Evolutionary conservation across 148 eudicot genomes (phyloP), one percentile per base, ranked within the genome.

Genomic region (Camellia japonica): DNA sequence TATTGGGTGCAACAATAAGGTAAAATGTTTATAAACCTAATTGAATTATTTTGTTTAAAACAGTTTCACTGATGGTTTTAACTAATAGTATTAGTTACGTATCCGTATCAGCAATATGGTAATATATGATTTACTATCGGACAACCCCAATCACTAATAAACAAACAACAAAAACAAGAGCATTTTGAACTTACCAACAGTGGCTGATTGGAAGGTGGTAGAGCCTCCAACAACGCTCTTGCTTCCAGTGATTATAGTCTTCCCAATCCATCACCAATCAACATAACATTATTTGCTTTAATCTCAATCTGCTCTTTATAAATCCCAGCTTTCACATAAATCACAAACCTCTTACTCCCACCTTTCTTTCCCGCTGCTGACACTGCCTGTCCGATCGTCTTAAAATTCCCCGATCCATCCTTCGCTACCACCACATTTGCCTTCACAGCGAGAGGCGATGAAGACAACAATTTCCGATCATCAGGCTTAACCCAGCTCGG

Each of bases 201-300:
- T 94, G 59, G 95, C 90, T 14, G 97, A 91, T 19, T 72, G 55
- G 55, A 85, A 93, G 44, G 98, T 93, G 61, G 97, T 90, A 63
- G 79, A 15, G 67, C 98, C 97, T n/a, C 97, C 92, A 23, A 84
- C 91, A 71, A 89, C 97, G 75, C 98, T 93, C 23, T 61, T 87
- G 81, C 93, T 91, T 12, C 95, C 98, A 0, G 91, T 93, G 71
- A 94, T 88, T 8, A 94, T 78, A 6, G 98, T 94, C 68, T 84
- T 90, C 18, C 98, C 95, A 3, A 93, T 91, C 2, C 97, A 83
- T 93, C 97, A 52, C 98, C 98, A 18, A 84, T 64, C 70, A 94
- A 74, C 95, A 93, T 91, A 5, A 93, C 77, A 77, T 93, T 90
- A 61, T 79, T 73, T 72, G 80, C 61, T 12, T 71, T 80, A 7